Evolutionary conservation across 768 basidiomycete genomes (phyloP).

Genomic region (Pleurotus citrinopileatus): DNA sequence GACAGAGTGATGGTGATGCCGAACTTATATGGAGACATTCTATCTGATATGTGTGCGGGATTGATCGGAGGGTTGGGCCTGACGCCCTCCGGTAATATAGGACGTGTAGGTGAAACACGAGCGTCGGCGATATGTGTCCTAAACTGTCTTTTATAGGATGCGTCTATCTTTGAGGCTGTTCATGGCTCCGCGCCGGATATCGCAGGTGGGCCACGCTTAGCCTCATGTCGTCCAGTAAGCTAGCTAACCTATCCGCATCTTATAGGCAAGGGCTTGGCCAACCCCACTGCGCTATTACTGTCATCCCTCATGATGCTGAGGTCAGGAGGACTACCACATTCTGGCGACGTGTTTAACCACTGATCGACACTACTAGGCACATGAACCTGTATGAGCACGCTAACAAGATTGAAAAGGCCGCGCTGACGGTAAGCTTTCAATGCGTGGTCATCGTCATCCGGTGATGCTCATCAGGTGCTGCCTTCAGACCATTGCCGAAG

Average conservation of each 20-base stretch:
- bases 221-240: constrained; percentile 5
- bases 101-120: constrained; percentile 55
- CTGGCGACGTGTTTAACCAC: constrained; percentile 13
- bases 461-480: constrained; percentile 12
- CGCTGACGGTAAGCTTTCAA: constrained; percentile 67
- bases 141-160: constrained; percentile 59
- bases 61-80: constrained; percentile 97
- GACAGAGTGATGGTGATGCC: constrained; percentile 99
- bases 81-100: constrained; percentile 97
- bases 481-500: constrained; percentile 95
- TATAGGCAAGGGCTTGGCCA: constrained; percentile 86
- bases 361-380: constrained; percentile 53
- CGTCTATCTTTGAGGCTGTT: constrained; percentile 99
- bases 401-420: constrained; percentile 87
- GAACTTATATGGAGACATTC: constrained; percentile 93
- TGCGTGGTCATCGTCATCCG: not conserved
- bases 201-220: constrained; percentile 55
- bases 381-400: constrained; percentile 89
- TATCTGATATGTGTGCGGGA: constrained; percentile 98
- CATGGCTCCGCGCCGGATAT: constrained; percentile 99
- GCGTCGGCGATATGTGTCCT: constrained; percentile 7
- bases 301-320: constrained; percentile 98
- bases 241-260: constrained; percentile 11
- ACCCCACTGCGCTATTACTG: constrained; percentile 97
- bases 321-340: constrained; percentile 38